These are phyloP conservation scores for Albatrellus ellisii DNA, from an alignment of 768 basidiomycete species.

Conservation along the genomic window DNA sequence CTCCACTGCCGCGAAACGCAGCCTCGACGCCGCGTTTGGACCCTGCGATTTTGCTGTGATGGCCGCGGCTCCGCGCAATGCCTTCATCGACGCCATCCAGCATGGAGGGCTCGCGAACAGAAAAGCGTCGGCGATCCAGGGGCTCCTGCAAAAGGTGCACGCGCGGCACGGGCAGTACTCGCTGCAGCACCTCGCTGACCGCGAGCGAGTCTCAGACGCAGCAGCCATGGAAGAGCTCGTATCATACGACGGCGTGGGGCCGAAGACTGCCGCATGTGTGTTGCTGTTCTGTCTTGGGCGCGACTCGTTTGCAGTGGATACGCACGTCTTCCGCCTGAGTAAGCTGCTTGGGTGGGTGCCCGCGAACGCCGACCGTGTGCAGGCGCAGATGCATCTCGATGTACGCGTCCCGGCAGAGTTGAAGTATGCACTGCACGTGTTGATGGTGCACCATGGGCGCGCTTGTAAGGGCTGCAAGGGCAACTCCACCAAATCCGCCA, in stretches of 20 bases:
- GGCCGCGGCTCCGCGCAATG: conserved; percentile 26
- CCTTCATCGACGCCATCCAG: conserved; percentile 36
- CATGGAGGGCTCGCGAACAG: conserved; percentile 47
- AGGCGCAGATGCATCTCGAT: conserved; percentile 46
- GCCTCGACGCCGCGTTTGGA: conserved; percentile 36
- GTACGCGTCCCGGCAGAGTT: conserved; percentile 34
- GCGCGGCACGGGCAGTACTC: conserved; percentile 37
- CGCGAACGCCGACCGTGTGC: conserved; percentile 30
- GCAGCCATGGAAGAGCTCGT: conserved; percentile 45
- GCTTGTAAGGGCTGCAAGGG: conserved; percentile 40
- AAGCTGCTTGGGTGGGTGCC: conserved; percentile 41
- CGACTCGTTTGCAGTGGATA: conserved; percentile 53
- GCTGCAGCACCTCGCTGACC: conserved; percentile 38
- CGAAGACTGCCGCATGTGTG: conserved; percentile 52
- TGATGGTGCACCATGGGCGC: conserved; percentile 46
- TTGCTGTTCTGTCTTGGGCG: conserved; percentile 46
- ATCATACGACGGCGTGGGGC: conserved; percentile 44
- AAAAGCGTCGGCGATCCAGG: conserved; percentile 43
- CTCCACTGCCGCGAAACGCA: conserved; percentile 34
- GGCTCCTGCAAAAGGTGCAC: conserved; percentile 29
- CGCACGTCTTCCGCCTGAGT: conserved; percentile 44
- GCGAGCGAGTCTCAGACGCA: conserved; percentile 26
- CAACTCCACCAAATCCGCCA: conserved; percentile 18
- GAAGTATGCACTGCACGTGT: conserved; percentile 43
- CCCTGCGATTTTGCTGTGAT: conserved; percentile 36